Evolutionary conservation across 257 asterid genomes (phyloP), one percentile per base, ranked within the genome.

Genomic region (Ballota nigra): DNA sequence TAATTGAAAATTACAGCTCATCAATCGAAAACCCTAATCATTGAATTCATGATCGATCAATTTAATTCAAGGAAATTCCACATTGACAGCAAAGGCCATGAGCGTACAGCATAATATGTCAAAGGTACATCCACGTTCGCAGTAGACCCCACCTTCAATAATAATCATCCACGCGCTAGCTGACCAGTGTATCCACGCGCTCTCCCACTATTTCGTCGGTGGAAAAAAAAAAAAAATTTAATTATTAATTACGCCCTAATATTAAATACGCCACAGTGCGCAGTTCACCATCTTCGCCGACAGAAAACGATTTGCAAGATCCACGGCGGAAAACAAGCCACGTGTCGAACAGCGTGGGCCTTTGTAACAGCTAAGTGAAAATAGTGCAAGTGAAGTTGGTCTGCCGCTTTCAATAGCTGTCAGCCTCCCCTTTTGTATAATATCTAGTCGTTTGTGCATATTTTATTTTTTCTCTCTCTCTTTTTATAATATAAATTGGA

Each of bases 391-490:
- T 70, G 78, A 77, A 63, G 81, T 72, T 71, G 76, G 81, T 36
- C 76, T 52, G 78, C 74, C 75, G 60, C 71, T 71, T 75, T 75
- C 79, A 75, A 71, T 79, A 68, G 83, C 83, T 80, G 83, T 66
- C 68, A 18, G 10, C 12, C 51, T 3, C 2, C 66, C 63, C 36
- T 10, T 64, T 64, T 53, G 8, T 59, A 23, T 68, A 77, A 53
- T 31, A 59, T 57, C 26, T 36, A 28, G 56, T 69, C 22, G n/a
- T 15, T 38, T 56, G 4, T 8, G 6, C 2, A 57, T 4, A 53
- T 53, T 69, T 26, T 26, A 1, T 26, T 26, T 26, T 26, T 5
- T 40, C 38, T 33, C 13, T 0, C 11, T 34, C 41, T 36, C 3
- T 36, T 45, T 12, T 3, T 9, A 40, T 11, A 47, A 15, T 3